These are phyloP conservation scores for Xylaria flabelliformis DNA, from an alignment of 495 filamentous ascomycete species.

Conservation along the genomic window DNA sequence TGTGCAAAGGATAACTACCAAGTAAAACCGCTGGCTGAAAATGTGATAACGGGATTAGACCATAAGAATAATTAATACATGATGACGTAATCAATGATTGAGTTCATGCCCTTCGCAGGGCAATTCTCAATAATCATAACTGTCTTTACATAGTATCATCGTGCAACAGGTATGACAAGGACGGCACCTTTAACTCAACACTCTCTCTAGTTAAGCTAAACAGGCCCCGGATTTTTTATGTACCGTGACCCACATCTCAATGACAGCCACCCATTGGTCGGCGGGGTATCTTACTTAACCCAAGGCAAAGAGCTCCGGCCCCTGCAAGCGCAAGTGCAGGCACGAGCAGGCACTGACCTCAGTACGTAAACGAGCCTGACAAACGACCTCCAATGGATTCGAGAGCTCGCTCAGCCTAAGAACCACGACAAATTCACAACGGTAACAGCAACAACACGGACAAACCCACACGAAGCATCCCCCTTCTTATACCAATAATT, in stretches of 20 bases:
- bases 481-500: background rate
- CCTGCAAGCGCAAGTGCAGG: slow-evolving; percentile 22
- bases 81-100: background rate
- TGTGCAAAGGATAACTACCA: background rate
- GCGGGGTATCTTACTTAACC: background rate
- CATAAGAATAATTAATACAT: background rate
- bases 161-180: background rate
- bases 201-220: background rate
- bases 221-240: slow-evolving; percentile 10
- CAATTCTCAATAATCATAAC: background rate
- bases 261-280: background rate
- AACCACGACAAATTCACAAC: slow-evolving; percentile 12
- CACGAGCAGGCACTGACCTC: slow-evolving; percentile 28
- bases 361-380: slow-evolving; percentile 28
- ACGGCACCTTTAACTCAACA: background rate
- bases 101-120: background rate
- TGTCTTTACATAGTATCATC: background rate
- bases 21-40: background rate
- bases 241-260: slow-evolving; percentile 17
- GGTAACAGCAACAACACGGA: background rate
- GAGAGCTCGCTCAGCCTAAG: slow-evolving; percentile 21
- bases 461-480: background rate
- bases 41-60: background rate
- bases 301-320: slow-evolving; percentile 18
- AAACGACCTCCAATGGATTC: slow-evolving; percentile 11